Conservation (phyloP, 331 rosid genomes). For the Quercus tomentella region DNA sequence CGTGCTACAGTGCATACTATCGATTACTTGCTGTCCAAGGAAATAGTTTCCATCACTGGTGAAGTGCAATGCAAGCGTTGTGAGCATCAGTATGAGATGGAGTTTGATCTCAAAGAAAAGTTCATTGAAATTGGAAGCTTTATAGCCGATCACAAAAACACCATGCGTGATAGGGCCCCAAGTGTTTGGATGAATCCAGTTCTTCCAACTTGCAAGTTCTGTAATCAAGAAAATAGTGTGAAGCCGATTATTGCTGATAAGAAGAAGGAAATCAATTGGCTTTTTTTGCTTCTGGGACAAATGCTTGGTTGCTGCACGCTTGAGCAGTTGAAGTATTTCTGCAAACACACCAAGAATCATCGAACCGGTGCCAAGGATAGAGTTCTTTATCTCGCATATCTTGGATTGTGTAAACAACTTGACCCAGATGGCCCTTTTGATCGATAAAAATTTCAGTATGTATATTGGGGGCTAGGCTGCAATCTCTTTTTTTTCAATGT, state of each 20-base stretch:
- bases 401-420: conserved; percentile 44
- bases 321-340: conserved; percentile 50
- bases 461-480: neutral
- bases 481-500: neutral
- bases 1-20: conserved; percentile 23
- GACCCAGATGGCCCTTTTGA: conserved; percentile 29
- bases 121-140: neutral
- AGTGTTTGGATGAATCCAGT: conserved; percentile 32
- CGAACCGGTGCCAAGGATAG: conserved; percentile 63
- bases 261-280: conserved; percentile 53
- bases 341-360: conserved; percentile 40
- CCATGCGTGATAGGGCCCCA: conserved; percentile 44
- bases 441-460: neutral
- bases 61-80: conserved; percentile 46
- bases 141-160: neutral
- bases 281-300: conserved; percentile 53
- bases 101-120: conserved; percentile 10
- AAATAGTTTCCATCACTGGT: conserved; percentile 20
- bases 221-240: conserved; percentile 22
- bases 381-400: conserved; percentile 41
- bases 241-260: conserved; percentile 28
- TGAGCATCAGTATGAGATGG: conserved; percentile 10
- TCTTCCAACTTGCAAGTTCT: conserved; percentile 26
- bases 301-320: conserved; percentile 47
- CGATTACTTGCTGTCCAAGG: neutral